phyloP scores from a whole-genome alignment of 1,139 yeast genomes.

The Sugiyamaella xylanicola region DNA sequence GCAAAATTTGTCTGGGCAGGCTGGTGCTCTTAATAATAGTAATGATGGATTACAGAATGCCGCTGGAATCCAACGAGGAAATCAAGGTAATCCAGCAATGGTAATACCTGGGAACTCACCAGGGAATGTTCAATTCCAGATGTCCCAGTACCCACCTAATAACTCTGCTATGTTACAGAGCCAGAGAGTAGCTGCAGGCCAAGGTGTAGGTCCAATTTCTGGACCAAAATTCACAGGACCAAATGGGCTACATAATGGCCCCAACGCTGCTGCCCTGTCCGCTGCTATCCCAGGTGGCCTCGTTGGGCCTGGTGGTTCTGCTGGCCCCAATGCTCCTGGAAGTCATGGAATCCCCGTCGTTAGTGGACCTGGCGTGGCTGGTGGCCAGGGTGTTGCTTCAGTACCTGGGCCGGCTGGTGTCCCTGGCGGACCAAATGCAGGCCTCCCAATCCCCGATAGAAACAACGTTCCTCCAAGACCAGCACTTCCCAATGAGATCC shows the following conservation, averaged over 20 bases:
- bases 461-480: background rate
- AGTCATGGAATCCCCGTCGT: background rate
- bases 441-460: background rate
- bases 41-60: background rate
- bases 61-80: background rate
- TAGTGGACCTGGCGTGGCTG: background rate
- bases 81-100: background rate
- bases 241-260: background rate
- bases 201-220: background rate
- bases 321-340: background rate
- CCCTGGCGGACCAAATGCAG: background rate
- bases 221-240: background rate
- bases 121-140: background rate
- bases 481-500: slow-evolving; percentile 9
- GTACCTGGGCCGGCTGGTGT: background rate
- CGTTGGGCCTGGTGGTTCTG: slow-evolving; percentile 5
- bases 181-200: background rate
- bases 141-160: slow-evolving; percentile 1
- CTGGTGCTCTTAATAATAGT: background rate
- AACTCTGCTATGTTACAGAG: background rate
- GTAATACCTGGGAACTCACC: slow-evolving; percentile 1
- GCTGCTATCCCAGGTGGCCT: background rate
- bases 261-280: too few species aligned
- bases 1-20: slow-evolving; percentile 6
- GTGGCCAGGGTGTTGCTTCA: background rate